Conservation (phyloP, 768 basidiomycete genomes). For the Serendipita vermifera region DNA sequence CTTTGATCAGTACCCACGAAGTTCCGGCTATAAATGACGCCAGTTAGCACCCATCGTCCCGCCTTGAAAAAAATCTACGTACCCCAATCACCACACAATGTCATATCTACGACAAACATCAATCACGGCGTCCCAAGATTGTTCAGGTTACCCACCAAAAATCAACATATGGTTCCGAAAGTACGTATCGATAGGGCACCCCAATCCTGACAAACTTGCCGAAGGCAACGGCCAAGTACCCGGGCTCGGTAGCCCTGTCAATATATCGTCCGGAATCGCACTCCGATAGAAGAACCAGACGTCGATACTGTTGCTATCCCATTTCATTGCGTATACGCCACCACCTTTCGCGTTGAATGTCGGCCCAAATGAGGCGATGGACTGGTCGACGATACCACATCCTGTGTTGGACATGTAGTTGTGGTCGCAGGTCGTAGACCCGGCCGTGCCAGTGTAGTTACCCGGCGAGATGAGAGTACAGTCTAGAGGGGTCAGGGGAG, state of each 20-base stretch:
- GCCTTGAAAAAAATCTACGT: background rate
- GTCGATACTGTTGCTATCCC: conserved; percentile 65
- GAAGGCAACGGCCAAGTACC: conserved; percentile 56
- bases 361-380: conserved; percentile 70
- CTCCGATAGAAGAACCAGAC: conserved; percentile 77
- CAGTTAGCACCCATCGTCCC: conserved; percentile 4
- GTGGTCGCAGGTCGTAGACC: conserved; percentile 36
- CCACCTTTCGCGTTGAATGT: conserved; percentile 68
- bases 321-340: conserved; percentile 81
- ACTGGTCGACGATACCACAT: conserved; percentile 68
- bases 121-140: background rate
- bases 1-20: background rate
- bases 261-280: conserved; percentile 57
- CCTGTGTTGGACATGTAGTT: conserved; percentile 45
- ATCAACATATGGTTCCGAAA: conserved; percentile 62
- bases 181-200: conserved; percentile 44
- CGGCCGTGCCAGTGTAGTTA: conserved; percentile 46
- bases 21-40: conserved; percentile 42
- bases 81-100: conserved; percentile 52
- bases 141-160: conserved; percentile 40
- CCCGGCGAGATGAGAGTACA: conserved; percentile 45
- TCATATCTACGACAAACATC: conserved; percentile 43
- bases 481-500: conserved; percentile 26
- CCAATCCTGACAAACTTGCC: conserved; percentile 39
- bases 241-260: conserved; percentile 47